Conservation (phyloP, 1,284 basidiomycete species). For the Ganoderma lucidum region DNA sequence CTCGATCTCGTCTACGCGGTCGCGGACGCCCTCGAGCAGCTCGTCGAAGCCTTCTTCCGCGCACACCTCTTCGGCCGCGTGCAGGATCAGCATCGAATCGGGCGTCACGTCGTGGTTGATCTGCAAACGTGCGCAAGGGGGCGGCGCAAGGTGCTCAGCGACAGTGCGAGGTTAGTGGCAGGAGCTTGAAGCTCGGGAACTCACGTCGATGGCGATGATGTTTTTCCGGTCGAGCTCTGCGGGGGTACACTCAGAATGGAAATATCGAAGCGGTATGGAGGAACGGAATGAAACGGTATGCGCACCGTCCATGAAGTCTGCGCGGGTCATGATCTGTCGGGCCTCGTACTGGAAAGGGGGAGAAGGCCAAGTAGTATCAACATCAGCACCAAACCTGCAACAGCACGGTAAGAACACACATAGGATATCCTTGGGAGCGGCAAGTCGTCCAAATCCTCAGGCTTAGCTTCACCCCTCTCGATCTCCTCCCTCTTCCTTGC, state of each 20-base stretch:
- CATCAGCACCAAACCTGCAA: constrained; percentile 23
- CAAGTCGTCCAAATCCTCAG: constrained; percentile 50
- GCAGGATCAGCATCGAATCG: constrained; percentile 79
- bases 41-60: constrained; percentile 79
- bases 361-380: not conserved
- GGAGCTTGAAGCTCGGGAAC: constrained; percentile 34
- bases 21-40: constrained; percentile 71
- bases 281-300: not conserved
- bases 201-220: constrained; percentile 81
- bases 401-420: constrained; percentile 45
- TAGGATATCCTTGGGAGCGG: constrained; percentile 70
- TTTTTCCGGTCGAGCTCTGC: constrained; percentile 70
- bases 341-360: constrained; percentile 58
- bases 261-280: no score
- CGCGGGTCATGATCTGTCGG: constrained; percentile 82
- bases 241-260: not conserved
- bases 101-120: constrained; percentile 80
- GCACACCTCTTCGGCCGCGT: constrained; percentile 74
- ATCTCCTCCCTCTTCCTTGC: constrained; percentile 49
- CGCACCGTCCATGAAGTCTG: constrained; percentile 81
- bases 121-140: constrained; percentile 44
- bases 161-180: constrained; percentile 10
- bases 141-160: constrained; percentile 3
- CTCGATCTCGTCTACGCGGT: constrained; percentile 80
- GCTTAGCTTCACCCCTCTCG: constrained; percentile 46